Evolutionary conservation across 2,329 filamentous ascomycete genomes (phyloP).

Genomic region (Hymenoscyphus infarciens): DNA sequence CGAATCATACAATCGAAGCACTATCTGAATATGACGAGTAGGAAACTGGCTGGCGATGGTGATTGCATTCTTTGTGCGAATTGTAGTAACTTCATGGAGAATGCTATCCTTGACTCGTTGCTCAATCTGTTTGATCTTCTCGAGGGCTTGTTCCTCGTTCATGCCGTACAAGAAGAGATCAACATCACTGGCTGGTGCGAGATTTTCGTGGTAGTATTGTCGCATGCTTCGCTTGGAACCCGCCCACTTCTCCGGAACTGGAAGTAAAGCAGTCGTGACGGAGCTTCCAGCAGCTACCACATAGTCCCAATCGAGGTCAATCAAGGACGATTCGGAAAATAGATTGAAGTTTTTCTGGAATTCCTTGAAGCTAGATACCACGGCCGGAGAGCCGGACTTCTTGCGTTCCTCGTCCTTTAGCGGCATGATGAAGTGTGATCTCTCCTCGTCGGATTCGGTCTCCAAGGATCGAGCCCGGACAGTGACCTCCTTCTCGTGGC

Average conservation of each 20-base stretch:
- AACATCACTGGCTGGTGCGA: slow-evolving; percentile 81
- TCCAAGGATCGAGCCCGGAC: slow-evolving; percentile 59
- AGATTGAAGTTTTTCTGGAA: slow-evolving; percentile 78
- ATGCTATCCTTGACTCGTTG: slow-evolving; percentile 70
- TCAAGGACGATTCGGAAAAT: slow-evolving; percentile 75
- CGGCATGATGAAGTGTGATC: slow-evolving; percentile 66
- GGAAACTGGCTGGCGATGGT: slow-evolving; percentile 84
- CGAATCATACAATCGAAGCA: slow-evolving; percentile 80
- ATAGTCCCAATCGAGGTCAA: slow-evolving; percentile 77
- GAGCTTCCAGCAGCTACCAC: slow-evolving; percentile 78
- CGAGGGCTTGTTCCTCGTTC: slow-evolving; percentile 69
- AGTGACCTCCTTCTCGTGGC: slow-evolving; percentile 53
- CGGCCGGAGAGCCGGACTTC: slow-evolving; percentile 59
- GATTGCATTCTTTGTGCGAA: slow-evolving; percentile 82
- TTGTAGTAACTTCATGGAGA: slow-evolving; percentile 76
- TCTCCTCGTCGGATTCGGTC: slow-evolving; percentile 56
- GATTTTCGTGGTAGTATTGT: slow-evolving; percentile 76
- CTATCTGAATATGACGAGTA: slow-evolving; percentile 77
- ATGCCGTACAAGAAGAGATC: slow-evolving; percentile 83
- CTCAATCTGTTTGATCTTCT: slow-evolving; percentile 84
- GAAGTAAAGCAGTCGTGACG: slow-evolving; percentile 74
- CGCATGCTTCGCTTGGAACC: slow-evolving; percentile 60
- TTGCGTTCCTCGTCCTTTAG: slow-evolving; percentile 60
- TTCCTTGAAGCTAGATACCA: slow-evolving; percentile 62
- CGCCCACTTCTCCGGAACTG: slow-evolving; percentile 60